Base-by-base conservation (phyloP, 768 basidiomycete genomes). In the Tricholoma sp. region DNA sequence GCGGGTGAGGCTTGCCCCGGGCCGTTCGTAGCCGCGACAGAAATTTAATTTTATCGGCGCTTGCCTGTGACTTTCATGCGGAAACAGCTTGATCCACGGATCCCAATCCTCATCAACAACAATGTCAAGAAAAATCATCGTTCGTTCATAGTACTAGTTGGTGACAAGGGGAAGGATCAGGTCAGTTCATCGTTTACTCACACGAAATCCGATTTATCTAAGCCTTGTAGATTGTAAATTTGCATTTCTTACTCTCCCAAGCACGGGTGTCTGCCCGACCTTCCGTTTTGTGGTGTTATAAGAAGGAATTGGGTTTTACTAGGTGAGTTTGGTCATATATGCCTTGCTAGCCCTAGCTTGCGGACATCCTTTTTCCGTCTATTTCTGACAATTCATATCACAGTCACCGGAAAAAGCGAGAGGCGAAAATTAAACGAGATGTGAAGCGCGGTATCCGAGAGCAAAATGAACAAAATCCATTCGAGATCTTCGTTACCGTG, bases 401-500 rank as follows among this genome's bases (percentile, higher is more conserved):
- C 58, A 92, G 91, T 62, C 95, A 98, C 73, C 88, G 96, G 29
- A 98, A 97, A 75, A 97, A 98, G 72, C 83, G 94, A 51, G 96
- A 98, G 72, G 90, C 88, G 27, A 98, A 95, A 75, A 94, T 98
- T 63, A 98, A 97, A 71, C 81, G 93, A 54, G 95, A 99, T 69
- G 86, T 97, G 29, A 98, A 97, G 72, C 84, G 93, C 11, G 96
- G 96, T 5, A 83, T 94, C 32, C 82, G 97, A 22, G 96, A 99
- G 66, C 84, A 89, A 2, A 95, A 97, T 67, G 94, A 99, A 57
- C 91, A 97, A 69, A 86, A 91, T 70, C 96, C 97, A 1, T 98
- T 99, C 70, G 97, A 99, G 74, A 92, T 98, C 43, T 99, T 99
- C 68, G 87, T 98, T 11, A 91, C 92, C 0, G 95, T 98, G n/a